A percentile compares a stretch with the other conserved stretches of the same genome.
Evolutionary conservation across 805 yeast genomes (phyloP).

Genomic region (Yamadazyma olivae): DNA sequence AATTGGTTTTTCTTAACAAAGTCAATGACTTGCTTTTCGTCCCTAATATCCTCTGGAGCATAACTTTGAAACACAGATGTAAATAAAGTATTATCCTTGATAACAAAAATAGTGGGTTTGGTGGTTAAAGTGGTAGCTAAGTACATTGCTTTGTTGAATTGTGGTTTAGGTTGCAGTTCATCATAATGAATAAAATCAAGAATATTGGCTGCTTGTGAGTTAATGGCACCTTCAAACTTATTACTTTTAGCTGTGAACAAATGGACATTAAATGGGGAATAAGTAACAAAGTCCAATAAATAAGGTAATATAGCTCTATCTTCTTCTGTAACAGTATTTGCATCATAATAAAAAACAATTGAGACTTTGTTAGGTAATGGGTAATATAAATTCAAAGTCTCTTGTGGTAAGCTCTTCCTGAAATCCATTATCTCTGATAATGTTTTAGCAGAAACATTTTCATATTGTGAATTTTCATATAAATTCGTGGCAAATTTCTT

Average conservation of each 20-base stretch:
- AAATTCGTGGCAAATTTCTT: slow-evolving; percentile 47
- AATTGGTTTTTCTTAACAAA: slow-evolving; percentile 49
- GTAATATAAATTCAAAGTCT: slow-evolving; percentile 31
- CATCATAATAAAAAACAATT: slow-evolving; percentile 53
- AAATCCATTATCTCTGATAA: slow-evolving; percentile 29
- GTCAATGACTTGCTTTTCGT: slow-evolving; percentile 40
- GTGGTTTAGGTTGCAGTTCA: slow-evolving; percentile 23
- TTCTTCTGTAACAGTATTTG: slow-evolving; percentile 51
- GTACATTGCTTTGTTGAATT: slow-evolving; percentile 45
- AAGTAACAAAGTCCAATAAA: slow-evolving; percentile 55
- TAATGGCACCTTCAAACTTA: slow-evolving; percentile 35
- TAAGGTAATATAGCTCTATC: slow-evolving; percentile 62
- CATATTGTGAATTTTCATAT: slow-evolving; percentile 43
- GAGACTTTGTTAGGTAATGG: slow-evolving; percentile 43
- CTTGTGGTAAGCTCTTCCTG: slow-evolving; percentile 23
- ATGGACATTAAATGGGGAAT: slow-evolving; percentile 50
- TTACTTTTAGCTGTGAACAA: slow-evolving; percentile 51
- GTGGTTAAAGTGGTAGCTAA: slow-evolving; percentile 53
- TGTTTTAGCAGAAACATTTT: slow-evolving; percentile 24
- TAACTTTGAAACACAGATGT: slow-evolving; percentile 57
- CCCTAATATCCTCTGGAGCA: slow-evolving; percentile 63
- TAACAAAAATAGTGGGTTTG: slow-evolving; percentile 58
- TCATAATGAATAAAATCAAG: slow-evolving; percentile 45
- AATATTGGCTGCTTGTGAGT: slow-evolving; percentile 39
- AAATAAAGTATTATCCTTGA: slow-evolving; percentile 54